Evolutionary conservation across 2,329 filamentous ascomycete species (phyloP).

Genomic region (Arthrinium puccinioides): DNA sequence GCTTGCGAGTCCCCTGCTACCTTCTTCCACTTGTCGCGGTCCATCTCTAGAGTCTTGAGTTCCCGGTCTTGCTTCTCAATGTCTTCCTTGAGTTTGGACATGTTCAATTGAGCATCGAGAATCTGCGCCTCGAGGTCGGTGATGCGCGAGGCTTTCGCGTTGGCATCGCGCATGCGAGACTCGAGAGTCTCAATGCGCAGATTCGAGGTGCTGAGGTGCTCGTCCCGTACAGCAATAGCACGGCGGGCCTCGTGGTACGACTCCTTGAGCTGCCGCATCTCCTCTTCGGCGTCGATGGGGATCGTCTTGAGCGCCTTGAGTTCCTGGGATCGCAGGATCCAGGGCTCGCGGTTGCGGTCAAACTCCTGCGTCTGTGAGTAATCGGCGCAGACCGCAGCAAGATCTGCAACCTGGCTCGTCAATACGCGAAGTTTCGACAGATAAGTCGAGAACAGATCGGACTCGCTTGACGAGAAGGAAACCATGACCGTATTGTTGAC

Average conservation of each 20-base stretch:
- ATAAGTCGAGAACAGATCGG: constrained; percentile 65
- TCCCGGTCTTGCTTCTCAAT: constrained; percentile 62
- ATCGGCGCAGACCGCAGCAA: constrained; percentile 63
- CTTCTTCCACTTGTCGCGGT: constrained; percentile 66
- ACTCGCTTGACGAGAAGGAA: constrained; percentile 49
- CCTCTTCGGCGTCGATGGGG: constrained; percentile 76
- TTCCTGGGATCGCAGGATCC: constrained; percentile 75
- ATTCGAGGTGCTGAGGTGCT: constrained; percentile 76
- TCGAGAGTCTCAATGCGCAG: constrained; percentile 92
- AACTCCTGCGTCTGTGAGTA: constrained; percentile 72
- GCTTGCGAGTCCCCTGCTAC: constrained; percentile 55
- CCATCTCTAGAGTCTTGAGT: constrained; percentile 55
- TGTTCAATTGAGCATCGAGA: constrained; percentile 41
- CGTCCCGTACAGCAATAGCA: constrained; percentile 65
- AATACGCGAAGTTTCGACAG: constrained; percentile 59
- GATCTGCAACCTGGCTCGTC: constrained; percentile 57
- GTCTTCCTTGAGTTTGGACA: constrained; percentile 50
- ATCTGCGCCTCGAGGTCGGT: constrained; percentile 56
- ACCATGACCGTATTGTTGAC: constrained; percentile 49
- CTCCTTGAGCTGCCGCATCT: constrained; percentile 72
- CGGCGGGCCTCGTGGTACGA: constrained; percentile 73
- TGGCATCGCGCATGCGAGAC: constrained; percentile 76
- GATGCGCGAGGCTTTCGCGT: constrained; percentile 66
- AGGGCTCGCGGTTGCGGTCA: constrained; percentile 68
- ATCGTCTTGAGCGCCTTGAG: constrained; percentile 76